Conservation (phyloP, 768 basidiomycete genomes). For the Mycena filopes region DNA sequence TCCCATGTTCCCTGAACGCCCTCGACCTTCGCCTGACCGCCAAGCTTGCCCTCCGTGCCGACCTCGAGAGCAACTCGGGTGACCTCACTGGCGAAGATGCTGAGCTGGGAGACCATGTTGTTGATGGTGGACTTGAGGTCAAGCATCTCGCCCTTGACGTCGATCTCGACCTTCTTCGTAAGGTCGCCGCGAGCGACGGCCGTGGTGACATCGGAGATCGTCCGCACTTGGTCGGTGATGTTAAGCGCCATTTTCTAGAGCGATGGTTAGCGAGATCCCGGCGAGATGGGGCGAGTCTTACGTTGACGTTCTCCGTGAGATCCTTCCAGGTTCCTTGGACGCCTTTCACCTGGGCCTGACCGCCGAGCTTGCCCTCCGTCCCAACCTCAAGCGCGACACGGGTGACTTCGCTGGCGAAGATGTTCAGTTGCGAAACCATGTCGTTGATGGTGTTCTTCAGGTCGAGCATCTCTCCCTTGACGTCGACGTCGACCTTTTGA, state of each 20-base stretch:
- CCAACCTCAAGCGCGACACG: conserved; percentile 80
- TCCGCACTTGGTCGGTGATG: conserved; percentile 82
- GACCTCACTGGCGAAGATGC: conserved; percentile 66
- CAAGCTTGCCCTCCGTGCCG: conserved; percentile 55
- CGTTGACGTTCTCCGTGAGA: conserved; percentile 69
- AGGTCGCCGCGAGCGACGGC: conserved; percentile 92
- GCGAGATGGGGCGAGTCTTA: neutral
- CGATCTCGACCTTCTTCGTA: conserved; percentile 93
- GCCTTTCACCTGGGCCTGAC: conserved; percentile 76
- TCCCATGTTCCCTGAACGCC: conserved; percentile 80
- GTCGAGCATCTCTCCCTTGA: conserved; percentile 90
- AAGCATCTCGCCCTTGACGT: conserved; percentile 89
- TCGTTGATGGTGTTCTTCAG: conserved; percentile 83
- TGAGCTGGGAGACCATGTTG: conserved; percentile 75
- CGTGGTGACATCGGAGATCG: conserved; percentile 86
- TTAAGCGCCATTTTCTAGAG: conserved; percentile 82
- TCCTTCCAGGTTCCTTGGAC: conserved; percentile 79
- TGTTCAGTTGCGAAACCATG: conserved; percentile 73
- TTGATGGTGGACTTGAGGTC: conserved; percentile 86
- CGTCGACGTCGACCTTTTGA: conserved; percentile 92
- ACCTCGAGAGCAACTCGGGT: conserved; percentile 81
- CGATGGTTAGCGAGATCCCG: conserved; percentile 43
- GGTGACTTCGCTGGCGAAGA: conserved; percentile 70
- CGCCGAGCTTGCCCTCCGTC: conserved; percentile 60
- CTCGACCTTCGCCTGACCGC: conserved; percentile 77